phyloP scores from a whole-genome alignment of 805 yeast genomes.

The Starmerella bombicola region DNA sequence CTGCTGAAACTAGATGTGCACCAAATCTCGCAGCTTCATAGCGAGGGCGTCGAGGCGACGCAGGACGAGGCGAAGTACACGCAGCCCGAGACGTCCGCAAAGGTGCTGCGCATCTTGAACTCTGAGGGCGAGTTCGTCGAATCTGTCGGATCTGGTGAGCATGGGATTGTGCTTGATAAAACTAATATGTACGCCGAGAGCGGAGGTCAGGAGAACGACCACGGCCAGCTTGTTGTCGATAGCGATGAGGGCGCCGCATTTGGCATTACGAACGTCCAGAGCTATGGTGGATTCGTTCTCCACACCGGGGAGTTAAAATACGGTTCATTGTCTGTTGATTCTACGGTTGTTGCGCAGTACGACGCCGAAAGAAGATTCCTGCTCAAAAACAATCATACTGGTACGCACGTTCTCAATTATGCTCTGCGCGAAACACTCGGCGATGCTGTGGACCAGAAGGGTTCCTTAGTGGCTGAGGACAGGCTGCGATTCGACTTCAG shows the following conservation, averaged over 20 bases:
- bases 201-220: conserved; percentile 98
- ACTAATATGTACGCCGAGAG: conserved; percentile 97
- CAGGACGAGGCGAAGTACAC: conserved; percentile 66
- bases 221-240: conserved; percentile 84
- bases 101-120: conserved; percentile 52
- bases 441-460: conserved; percentile 83
- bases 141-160: conserved; percentile 35
- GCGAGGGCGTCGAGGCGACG: conserved; percentile 57
- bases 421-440: conserved; percentile 82
- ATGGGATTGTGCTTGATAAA: conserved; percentile 74
- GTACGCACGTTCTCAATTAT: conserved; percentile 87
- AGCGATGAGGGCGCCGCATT: conserved; percentile 71
- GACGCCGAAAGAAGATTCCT: conserved; percentile 94
- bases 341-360: conserved; percentile 67
- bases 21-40: conserved; percentile 58
- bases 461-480: conserved; percentile 92
- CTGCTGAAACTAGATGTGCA: conserved; percentile 83
- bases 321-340: conserved; percentile 59
- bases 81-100: conserved; percentile 53
- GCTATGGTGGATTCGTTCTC: conserved; percentile 85
- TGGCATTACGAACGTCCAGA: conserved; percentile 81
- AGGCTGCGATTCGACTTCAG: conserved; percentile 93
- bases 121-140: conserved; percentile 47
- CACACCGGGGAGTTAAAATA: conserved; percentile 82
- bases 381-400: conserved; percentile 93